Evolutionary conservation across 1,284 basidiomycete species (phyloP).

Genomic region (Mycena citricolor): DNA sequence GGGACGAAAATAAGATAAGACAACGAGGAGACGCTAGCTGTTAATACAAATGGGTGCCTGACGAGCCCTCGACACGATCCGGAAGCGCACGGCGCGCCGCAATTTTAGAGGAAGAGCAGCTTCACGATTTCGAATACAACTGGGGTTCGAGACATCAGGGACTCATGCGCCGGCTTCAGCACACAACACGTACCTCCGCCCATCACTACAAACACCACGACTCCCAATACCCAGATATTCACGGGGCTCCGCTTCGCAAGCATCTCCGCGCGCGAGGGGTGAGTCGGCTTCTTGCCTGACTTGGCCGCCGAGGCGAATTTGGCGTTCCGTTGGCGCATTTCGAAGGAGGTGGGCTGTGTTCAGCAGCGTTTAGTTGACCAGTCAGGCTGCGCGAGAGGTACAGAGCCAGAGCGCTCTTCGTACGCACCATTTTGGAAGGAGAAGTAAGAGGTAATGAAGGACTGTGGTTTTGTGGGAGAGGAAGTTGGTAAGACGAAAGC

Average conservation of each 20-base stretch:
- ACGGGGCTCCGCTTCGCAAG: conserved; percentile 70
- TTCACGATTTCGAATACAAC: conserved; percentile 72
- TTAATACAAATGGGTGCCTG: conserved; percentile 16
- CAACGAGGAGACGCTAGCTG: conserved; percentile 10
- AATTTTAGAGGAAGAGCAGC: conserved; percentile 59
- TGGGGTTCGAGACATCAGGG: no score
- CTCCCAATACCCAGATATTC: conserved; percentile 66
- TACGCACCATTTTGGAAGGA: conserved; percentile 22
- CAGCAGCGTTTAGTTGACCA: background rate
- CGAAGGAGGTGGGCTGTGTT: conserved; percentile 74
- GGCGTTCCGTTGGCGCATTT: conserved; percentile 74
- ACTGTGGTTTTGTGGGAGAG: background rate
- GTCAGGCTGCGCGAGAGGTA: background rate
- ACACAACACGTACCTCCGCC: conserved; percentile 66
- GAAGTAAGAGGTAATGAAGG: conserved; percentile 10
- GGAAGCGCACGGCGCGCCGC: background rate
- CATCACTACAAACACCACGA: conserved; percentile 68
- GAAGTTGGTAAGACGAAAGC: background rate
- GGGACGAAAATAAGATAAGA: conserved; percentile 5
- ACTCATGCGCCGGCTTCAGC: conserved; percentile 16
- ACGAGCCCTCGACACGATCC: conserved; percentile 3
- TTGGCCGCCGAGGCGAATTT: conserved; percentile 73
- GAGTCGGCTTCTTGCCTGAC: conserved; percentile 71
- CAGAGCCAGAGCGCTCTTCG: no score
- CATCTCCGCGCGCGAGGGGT: conserved; percentile 68